phyloP scores from a whole-genome alignment of 768 basidiomycete species.

The Porphyrellus cyaneotinctus region DNA sequence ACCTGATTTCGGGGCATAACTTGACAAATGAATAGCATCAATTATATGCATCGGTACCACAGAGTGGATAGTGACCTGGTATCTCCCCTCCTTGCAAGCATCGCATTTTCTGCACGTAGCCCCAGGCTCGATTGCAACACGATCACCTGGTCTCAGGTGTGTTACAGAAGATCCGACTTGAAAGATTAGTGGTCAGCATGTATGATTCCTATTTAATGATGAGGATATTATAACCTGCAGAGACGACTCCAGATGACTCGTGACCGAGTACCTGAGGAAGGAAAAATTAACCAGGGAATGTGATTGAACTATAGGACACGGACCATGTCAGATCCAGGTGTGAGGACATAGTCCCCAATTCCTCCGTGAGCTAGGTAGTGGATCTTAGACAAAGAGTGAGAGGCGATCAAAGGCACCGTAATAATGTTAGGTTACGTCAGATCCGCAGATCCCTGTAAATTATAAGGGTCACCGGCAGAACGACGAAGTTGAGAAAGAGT shows the following conservation, averaged over 20 bases:
- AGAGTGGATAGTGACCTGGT: constrained; percentile 52
- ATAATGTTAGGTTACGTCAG: constrained; percentile 54
- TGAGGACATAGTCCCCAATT: constrained; percentile 76
- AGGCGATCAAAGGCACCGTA: not conserved
- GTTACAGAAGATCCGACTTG: constrained; percentile 75
- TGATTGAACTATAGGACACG: constrained; percentile 6
- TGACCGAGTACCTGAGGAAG: constrained; percentile 81
- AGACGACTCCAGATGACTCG: constrained; percentile 81
- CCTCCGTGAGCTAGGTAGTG: constrained; percentile 77
- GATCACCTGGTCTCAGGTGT: constrained; percentile 74
- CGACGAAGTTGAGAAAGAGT: constrained; percentile 10
- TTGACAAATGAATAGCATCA: constrained; percentile 25
- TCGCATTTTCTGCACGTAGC: constrained; percentile 80
- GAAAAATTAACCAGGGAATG: not conserved
- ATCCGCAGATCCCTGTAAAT: constrained; percentile 78
- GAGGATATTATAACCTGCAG: constrained; percentile 44
- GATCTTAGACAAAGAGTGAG: constrained; percentile 41
- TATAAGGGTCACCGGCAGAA: not conserved
- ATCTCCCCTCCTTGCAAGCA: constrained; percentile 79
- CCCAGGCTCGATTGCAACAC: constrained; percentile 91
- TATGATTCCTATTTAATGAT: not conserved
- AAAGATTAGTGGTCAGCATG: not conserved
- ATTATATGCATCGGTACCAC: not conserved
- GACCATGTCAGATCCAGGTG: constrained; percentile 66
- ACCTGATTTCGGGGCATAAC: constrained; percentile 83